Conservation (phyloP, 2,329 filamentous ascomycete genomes). For the Trichoderma atrobrunneum region DNA sequence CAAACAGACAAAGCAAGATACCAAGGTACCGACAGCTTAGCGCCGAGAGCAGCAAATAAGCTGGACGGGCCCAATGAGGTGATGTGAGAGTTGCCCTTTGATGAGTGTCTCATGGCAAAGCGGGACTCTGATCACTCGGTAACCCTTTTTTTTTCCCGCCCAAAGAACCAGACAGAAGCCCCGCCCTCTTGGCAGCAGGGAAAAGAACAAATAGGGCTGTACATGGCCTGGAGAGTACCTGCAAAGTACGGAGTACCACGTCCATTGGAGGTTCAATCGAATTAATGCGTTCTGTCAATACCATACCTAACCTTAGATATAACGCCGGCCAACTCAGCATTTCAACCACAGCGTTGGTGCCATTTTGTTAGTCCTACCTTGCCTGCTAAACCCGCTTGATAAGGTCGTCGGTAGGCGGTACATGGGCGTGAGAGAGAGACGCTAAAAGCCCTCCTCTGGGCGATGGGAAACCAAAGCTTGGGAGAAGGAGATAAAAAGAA, state of each 20-base stretch:
- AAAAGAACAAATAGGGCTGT: conserved; percentile 12
- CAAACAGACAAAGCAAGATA: not conserved
- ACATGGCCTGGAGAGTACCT: not conserved
- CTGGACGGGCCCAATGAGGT: not conserved
- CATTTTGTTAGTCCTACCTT: not conserved
- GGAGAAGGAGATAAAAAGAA: not conserved
- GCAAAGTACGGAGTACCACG: not conserved
- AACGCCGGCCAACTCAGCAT: not conserved
- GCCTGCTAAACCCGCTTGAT: not conserved
- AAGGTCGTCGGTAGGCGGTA: not conserved
- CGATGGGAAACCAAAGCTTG: not conserved
- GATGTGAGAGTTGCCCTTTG: conserved; percentile 7
- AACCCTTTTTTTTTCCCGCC: conserved; percentile 13
- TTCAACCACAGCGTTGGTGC: not conserved
- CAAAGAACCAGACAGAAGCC: not conserved
- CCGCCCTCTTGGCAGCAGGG: conserved; percentile 14
- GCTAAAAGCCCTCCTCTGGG: not conserved
- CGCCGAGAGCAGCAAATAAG: conserved; percentile 12
- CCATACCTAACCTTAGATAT: not conserved
- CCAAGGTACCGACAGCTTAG: not conserved
- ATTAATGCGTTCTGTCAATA: not conserved
- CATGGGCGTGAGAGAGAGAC: not conserved
- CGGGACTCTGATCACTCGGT: conserved; percentile 19
- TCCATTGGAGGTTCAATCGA: not conserved
- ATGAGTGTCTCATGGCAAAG: conserved; percentile 18